Evolutionary conservation across 257 asterid species (phyloP), one percentile per base, ranked within the genome.

Genomic region (Solanum acaule): DNA sequence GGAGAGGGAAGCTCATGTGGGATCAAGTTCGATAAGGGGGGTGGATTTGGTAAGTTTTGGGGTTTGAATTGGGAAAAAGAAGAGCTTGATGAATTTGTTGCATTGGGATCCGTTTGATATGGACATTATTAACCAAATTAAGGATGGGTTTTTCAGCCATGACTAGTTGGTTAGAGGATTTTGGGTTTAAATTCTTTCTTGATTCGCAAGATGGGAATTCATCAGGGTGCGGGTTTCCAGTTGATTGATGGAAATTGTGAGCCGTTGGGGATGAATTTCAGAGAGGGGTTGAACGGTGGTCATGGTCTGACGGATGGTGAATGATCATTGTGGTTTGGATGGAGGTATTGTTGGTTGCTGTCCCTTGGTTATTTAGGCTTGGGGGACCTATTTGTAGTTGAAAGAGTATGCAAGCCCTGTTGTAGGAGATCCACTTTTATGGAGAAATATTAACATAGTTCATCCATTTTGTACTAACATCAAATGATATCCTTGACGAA

Each of bases 381-480:
- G 84, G 73, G 68, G 89, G 96, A 95, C 87, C 96, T 94, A 52
- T 91, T 95, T 73, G 87, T 93, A 25, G 88, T 94, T 23, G 98
- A 94, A 93, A 87, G 89, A 89, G 98, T 94, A 88, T 96, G 98
- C 93, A 94, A 86, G 90, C 65, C 94, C 0, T 11, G 98, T 96
- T 82, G 92, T 18, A 52, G 91, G 89, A 46, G 96, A 96, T 87
- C 92, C 98, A 70, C 96, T 92, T 89, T 85, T 95, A 38, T 96
- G 98, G 99, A 92, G 90, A 83, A 92, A 90, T 67, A 71, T 95
- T 88, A 85, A 89, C 81, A 90, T 95, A 83, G 91, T 89, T 33
- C 59, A n/a, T 90, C 93, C 94, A 7, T 85, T 92, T 89, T 82
- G 88, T 89, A 10, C 37, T 42, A 91, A 89, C 77, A 89, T 95